Percentiles rank a stretch among this genome's conserved stretches.
These are phyloP conservation scores for Dissophora globulifera DNA, from an alignment of 192 early-diverging fungal genomes.

Conservation along the genomic window DNA sequence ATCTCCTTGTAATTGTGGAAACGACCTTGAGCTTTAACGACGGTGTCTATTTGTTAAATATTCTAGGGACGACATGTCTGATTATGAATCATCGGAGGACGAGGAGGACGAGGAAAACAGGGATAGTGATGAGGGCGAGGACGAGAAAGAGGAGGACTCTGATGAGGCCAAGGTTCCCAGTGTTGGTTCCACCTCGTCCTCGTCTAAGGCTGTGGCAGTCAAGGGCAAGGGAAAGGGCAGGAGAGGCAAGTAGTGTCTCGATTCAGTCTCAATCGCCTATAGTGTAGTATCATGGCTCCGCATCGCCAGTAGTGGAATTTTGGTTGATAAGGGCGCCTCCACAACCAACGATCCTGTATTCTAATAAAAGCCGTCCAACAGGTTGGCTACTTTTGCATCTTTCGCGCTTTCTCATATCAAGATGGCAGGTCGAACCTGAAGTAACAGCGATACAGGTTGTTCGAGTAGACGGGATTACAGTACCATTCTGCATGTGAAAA, in stretches of 20 bases:
- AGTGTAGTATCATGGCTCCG: too few species aligned
- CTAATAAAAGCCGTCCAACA: too few species aligned
- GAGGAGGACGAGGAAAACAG: conserved; percentile 37
- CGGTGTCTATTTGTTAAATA: background rate
- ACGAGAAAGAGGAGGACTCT: conserved; percentile 22
- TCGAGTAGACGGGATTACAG: background rate
- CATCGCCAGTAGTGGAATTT: too few species aligned
- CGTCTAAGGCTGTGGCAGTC: background rate
- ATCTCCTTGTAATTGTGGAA: too few species aligned
- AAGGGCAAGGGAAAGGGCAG: conserved; percentile 20
- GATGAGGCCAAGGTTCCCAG: conserved; percentile 27
- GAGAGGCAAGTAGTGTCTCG: too few species aligned
- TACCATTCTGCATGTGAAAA: background rate
- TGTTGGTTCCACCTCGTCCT: conserved; percentile 22
- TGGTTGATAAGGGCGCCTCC: too few species aligned
- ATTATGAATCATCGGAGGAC: conserved; percentile 44
- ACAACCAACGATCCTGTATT: too few species aligned
- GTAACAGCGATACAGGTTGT: background rate
- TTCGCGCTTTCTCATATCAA: background rate
- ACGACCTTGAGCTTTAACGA: too few species aligned
- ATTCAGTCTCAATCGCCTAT: too few species aligned
- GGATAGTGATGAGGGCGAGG: conserved; percentile 29
- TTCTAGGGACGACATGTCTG: conserved; percentile 50
- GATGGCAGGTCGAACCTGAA: background rate
- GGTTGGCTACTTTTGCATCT: too few species aligned